Base-by-base conservation (phyloP, 225 moss, liverwort and hornwort species). In the Sphagnum contortum region DNA sequence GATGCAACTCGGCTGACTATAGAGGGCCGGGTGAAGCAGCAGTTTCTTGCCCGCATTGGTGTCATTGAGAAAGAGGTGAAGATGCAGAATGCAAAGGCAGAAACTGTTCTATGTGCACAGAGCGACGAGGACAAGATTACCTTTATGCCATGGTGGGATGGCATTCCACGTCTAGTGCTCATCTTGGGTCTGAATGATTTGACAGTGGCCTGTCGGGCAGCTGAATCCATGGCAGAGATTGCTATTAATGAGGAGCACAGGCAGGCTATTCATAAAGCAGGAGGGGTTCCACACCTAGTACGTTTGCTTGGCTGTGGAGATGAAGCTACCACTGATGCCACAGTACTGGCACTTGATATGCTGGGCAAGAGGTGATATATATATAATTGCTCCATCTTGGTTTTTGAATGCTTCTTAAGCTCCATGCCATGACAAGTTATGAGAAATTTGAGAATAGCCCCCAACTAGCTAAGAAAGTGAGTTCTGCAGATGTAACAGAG, bases 141-240 rank as follows among this genome's bases (percentile, higher is more conserved):
- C 4, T 72, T 91, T 47, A 86, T 91, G 75, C 87, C 94, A 7
- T 91, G 89, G 91, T 94, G 89, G 87, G 91, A 94, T 72, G 94
- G 91, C 60, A 89, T 94, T 50, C 75, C 94, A 62, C 79, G 94
- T 60, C 77, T 94, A 3, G 80, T 94, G 44, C 70, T 91, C 3
- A 91, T 94, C 54, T 82, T 94, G 62, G 85, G 89, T 12, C 74
- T 91, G 60, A 89, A 91, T 71, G 81, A 91, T 55, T 64, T 85
- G 5, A 66, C 53, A 55, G 94, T 88, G 75, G 89, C 89, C 8
- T 78, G 66, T 57, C 69, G 85, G 74, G 91, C 91, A 64, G 83
- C 85, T 12, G 80, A 89, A 50, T 78, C 80, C 29, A 71, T 91
- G 57, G 83, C 85, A 61, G 80, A 89, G 48, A 82, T 94, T 8